These are phyloP conservation scores for Aegilops longissima DNA, from an alignment of 176 grass and related monocot genomes.

Conservation along the genomic window DNA sequence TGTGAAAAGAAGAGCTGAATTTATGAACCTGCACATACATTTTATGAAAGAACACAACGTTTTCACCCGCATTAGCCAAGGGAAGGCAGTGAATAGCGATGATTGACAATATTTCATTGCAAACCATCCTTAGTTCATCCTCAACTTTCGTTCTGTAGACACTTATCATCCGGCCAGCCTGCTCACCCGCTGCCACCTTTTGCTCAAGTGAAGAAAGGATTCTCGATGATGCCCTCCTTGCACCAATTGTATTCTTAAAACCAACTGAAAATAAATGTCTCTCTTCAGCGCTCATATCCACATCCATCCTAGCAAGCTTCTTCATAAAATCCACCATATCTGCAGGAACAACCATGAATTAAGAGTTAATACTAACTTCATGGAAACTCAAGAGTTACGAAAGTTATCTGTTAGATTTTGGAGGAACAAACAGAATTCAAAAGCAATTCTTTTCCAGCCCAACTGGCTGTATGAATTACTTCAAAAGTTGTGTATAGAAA, in stretches of 20 bases:
- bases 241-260: slow-evolving; percentile 79
- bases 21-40: slow-evolving; percentile 57
- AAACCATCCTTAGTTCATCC: slow-evolving; percentile 65
- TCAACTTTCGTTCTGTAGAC: slow-evolving; percentile 71
- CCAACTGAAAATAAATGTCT: slow-evolving; percentile 72
- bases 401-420: neutral
- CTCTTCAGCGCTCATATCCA: slow-evolving; percentile 82
- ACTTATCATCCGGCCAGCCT: slow-evolving; percentile 43
- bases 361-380: slow-evolving; percentile 8
- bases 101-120: slow-evolving; percentile 81
- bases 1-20: neutral
- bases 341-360: slow-evolving; percentile 30
- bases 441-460: neutral
- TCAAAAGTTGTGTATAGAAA: neutral
- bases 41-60: slow-evolving; percentile 85
- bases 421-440: slow-evolving; percentile 1
- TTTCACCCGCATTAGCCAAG: slow-evolving; percentile 61
- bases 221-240: slow-evolving; percentile 78
- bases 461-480: neutral
- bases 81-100: slow-evolving; percentile 95
- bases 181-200: slow-evolving; percentile 36
- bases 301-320: slow-evolving; percentile 81
- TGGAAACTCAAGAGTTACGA: neutral
- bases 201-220: slow-evolving; percentile 59
- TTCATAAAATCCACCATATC: slow-evolving; percentile 89